Evolutionary conservation across 768 basidiomycete genomes (phyloP).

Genomic region (Kwoniella botswanensis): DNA sequence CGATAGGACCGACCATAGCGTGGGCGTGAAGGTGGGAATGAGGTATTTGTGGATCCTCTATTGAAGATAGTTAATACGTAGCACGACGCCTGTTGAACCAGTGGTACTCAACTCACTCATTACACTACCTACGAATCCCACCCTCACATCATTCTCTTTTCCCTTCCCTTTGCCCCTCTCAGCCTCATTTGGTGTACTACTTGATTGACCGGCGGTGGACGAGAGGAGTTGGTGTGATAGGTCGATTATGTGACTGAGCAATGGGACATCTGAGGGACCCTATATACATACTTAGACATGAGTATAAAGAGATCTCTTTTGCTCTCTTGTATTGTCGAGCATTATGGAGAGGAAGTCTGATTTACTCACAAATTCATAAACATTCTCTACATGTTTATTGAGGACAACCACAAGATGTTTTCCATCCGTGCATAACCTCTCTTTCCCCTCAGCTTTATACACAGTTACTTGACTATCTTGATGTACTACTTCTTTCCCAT

Average conservation of each 20-base stretch:
- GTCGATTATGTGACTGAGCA: constrained; percentile 44
- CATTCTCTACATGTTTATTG: constrained; percentile 45
- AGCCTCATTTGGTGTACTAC: constrained; percentile 24
- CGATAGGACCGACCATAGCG: constrained; percentile 41
- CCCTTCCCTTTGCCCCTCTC: constrained; percentile 26
- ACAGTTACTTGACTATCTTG: constrained; percentile 42
- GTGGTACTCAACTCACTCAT: constrained; percentile 30
- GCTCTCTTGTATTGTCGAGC: too few relatives aligned
- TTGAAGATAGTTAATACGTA: not conserved
- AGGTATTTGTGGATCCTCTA: constrained; percentile 49
- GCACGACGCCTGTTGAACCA: not conserved
- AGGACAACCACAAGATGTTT: constrained; percentile 45
- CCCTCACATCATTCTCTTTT: constrained; percentile 30
- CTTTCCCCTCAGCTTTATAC: constrained; percentile 41
- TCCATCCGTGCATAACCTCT: constrained; percentile 37
- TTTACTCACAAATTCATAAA: constrained; percentile 48
- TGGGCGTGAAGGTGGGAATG: constrained; percentile 50
- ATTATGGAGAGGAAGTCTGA: too few relatives aligned
- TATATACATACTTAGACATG: constrained; percentile 1
- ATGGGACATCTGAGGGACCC: constrained; percentile 46
- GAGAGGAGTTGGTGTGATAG: constrained; percentile 21
- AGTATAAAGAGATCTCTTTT: too few relatives aligned
- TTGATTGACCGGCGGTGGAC: not conserved
- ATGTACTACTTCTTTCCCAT: constrained; percentile 35
- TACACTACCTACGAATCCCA: constrained; percentile 46